phyloP scores from a whole-genome alignment of 2,329 filamentous ascomycete genomes.

The Penicillium capsulatum region DNA sequence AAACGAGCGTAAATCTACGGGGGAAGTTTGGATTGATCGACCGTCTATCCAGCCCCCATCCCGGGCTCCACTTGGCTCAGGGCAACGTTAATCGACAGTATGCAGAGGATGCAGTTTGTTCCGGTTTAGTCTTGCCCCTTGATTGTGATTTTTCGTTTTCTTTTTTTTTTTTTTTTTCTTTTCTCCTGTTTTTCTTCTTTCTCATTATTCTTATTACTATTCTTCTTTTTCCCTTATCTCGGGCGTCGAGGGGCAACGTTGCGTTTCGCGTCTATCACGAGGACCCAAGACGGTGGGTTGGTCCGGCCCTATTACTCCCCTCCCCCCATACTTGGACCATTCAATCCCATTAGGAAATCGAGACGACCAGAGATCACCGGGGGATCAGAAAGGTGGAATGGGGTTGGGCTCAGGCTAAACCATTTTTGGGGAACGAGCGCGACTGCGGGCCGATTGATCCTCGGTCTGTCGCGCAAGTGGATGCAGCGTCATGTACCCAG shows the following conservation, averaged over 20 bases:
- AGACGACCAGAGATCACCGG: slow-evolving; percentile 1
- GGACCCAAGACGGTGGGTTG: no score
- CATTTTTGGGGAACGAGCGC: neutral
- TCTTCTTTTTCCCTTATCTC: no score
- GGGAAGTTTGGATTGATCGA: slow-evolving; percentile 3
- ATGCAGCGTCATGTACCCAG: no score
- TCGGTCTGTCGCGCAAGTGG: neutral
- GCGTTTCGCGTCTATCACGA: no score
- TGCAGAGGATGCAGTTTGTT: no score
- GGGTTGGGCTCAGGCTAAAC: neutral
- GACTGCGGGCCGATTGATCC: slow-evolving; percentile 11
- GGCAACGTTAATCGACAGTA: neutral
- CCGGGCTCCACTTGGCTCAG: neutral
- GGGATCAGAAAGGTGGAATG: neutral
- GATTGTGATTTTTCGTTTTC: neutral
- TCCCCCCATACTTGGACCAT: neutral
- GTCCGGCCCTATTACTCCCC: no score
- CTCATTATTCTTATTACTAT: no score
- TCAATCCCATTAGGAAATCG: slow-evolving; percentile 1
- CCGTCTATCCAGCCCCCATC: slow-evolving; percentile 3
- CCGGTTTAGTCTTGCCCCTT: no score
- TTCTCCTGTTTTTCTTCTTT: no score
- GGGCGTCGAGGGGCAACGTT: no score
- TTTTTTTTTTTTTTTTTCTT: neutral
- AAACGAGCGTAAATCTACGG: slow-evolving; percentile 5